Conservation (phyloP, 768 basidiomycete genomes). For the Dendrothele bispora region DNA sequence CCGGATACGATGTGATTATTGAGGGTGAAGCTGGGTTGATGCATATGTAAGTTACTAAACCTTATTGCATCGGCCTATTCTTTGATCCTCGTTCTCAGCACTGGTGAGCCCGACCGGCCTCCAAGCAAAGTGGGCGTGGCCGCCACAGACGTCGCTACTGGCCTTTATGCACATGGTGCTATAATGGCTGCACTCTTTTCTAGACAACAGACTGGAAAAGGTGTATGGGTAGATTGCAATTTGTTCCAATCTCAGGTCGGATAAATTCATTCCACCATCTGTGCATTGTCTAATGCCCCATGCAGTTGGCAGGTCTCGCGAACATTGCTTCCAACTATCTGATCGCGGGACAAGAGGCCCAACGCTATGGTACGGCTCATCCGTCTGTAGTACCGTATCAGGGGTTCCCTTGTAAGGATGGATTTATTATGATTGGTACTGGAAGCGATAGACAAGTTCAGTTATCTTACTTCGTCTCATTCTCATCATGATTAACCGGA, state of each 20-base stretch:
- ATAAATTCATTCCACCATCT: not conserved
- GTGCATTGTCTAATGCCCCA: not conserved
- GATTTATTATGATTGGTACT: constrained; percentile 91
- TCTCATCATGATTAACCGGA: not conserved
- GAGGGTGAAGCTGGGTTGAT: constrained; percentile 92
- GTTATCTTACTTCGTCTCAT: constrained; percentile 1
- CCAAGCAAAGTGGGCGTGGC: constrained; percentile 97
- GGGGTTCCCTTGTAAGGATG: constrained; percentile 83
- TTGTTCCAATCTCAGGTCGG: constrained; percentile 87
- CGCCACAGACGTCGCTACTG: constrained; percentile 85
- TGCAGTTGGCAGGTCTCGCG: constrained; percentile 82
- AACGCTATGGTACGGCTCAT: constrained; percentile 89
- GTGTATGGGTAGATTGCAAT: constrained; percentile 91
- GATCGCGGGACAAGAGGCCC: constrained; percentile 79
- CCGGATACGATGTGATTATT: constrained; percentile 87
- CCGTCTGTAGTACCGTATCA: constrained; percentile 95
- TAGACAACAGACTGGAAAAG: constrained; percentile 79
- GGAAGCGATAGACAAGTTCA: constrained; percentile 86
- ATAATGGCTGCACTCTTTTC: constrained; percentile 89
- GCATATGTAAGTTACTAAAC: constrained; percentile 69
- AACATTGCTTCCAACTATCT: constrained; percentile 95
- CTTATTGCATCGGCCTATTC: constrained; percentile 5
- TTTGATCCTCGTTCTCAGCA: constrained; percentile 43
- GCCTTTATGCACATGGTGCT: constrained; percentile 88
- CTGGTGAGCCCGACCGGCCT: constrained; percentile 82